Base-by-base conservation (phyloP, 306 rosid genomes). In the Prunus mongolica region DNA sequence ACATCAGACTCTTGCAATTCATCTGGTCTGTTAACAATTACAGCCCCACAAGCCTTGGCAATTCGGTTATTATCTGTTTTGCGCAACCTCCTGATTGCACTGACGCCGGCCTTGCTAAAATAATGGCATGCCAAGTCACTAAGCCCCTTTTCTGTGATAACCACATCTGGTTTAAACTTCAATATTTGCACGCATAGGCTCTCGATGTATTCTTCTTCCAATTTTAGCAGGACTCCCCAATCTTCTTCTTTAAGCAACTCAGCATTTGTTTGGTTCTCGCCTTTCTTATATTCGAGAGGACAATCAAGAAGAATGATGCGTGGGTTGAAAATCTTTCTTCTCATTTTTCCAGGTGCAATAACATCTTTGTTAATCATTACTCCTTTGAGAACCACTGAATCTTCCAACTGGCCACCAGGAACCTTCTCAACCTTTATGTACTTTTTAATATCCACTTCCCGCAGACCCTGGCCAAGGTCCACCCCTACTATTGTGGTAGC, bases 91-190 rank as follows among this genome's bases (percentile, higher is more conserved):
- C 98, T 89, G 87, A 93, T 89, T 58, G 97, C 97, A 82, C 84
- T 93, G 41, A 93, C 90, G 20, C 98, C 98, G 28, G 88, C 92
- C 88, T 89, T 93, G 79, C 96, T 86, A 66, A 93, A 72, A 80
- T 91, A 93, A 82, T 93, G 98, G 84, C 97, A 89, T 25, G 98
- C 97, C 96, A 93, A 86, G 81, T 93, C 98, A 84, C 98, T 93
- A 52, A 93, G 92, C 68, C 98, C 98, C 86, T 93, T 93, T 87
- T 93, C 98, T 16, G 98, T 93, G 68, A 93, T 83, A 45, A 93
- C 98, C 67, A 93, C 68, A 81, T 93, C 98, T 18, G 98, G 98
- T 76, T 89, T 93, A 78, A 93, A 93, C 79, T 87, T 93, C 83
- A 93, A 81, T 67, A 93, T 93, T 87, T 93, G 97, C 71, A 84